Percentiles rank a stretch among this genome's conserved stretches.
Conservation (phyloP, 2,329 filamentous ascomycete species). For the Pseudocercospora pini-densiflorae region DNA sequence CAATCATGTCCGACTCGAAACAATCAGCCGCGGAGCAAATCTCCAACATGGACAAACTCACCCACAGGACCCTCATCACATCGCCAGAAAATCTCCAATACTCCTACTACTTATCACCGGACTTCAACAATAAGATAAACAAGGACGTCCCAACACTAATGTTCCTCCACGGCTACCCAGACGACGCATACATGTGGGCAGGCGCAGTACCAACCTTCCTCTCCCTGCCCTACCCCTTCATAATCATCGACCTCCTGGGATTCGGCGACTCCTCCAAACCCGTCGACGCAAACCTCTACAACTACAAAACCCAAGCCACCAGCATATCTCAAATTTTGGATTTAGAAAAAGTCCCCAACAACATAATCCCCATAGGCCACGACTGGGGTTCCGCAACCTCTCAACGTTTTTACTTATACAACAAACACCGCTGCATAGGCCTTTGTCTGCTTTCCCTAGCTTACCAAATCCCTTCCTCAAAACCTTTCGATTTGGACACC, state of each 20-base stretch:
- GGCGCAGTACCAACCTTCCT: slow-evolving; percentile 35
- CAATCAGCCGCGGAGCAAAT: slow-evolving; percentile 18
- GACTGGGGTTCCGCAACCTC: slow-evolving; percentile 45
- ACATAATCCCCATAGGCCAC: slow-evolving; percentile 24
- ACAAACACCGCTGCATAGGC: slow-evolving; percentile 47
- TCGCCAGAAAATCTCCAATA: slow-evolving; percentile 35
- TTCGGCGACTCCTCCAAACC: slow-evolving; percentile 50
- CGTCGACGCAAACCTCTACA: slow-evolving; percentile 44
- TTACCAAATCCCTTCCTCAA: slow-evolving; percentile 41
- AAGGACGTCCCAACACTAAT: slow-evolving; percentile 43
- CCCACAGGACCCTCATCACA: slow-evolving; percentile 33
- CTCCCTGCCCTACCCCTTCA: slow-evolving; percentile 36
- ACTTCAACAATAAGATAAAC: slow-evolving; percentile 30
- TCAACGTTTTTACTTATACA: slow-evolving; percentile 49
- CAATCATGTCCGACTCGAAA: slow-evolving; percentile 2
- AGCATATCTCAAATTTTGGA: slow-evolving; percentile 50
- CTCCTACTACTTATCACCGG: slow-evolving; percentile 37
- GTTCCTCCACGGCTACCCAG: slow-evolving; percentile 57
- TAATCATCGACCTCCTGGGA: slow-evolving; percentile 46
- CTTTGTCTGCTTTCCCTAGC: slow-evolving; percentile 50
- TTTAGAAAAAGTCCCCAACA: slow-evolving; percentile 37
- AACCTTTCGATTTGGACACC: slow-evolving; percentile 45
- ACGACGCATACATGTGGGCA: slow-evolving; percentile 54
- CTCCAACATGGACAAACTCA: slow-evolving; percentile 33
- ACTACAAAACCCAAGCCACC: slow-evolving; percentile 40